Base-by-base conservation (phyloP, 2,329 filamentous ascomycete genomes). In the Monosporascus sp. region DNA sequence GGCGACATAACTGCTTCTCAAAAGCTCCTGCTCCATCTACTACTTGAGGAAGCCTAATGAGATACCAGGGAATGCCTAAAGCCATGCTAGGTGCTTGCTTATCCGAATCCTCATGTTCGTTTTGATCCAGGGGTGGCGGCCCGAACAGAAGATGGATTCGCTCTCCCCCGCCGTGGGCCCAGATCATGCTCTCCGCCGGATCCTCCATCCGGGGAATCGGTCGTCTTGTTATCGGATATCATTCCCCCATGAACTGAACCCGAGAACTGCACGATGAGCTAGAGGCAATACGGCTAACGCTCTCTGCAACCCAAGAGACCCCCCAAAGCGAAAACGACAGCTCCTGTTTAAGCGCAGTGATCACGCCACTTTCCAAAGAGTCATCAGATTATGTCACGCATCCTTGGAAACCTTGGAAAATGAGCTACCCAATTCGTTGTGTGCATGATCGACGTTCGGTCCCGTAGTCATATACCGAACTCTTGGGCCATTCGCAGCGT, bases 321-420 rank as follows among this genome's bases (percentile, higher is more conserved):
- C 67, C 17, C 5, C 53, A 2, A 59, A 58, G 24, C 52, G 58
- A 17, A 55, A 54, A 14, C 43, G 47, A 19, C 61, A 59, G 24
- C 43, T 61, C 35, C 50, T 62, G 1, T 63, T 63, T 24, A 65
- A 68, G 49, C 56, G 54, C 27, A 60, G 58, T 14, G 64, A 67
- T 37, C 59, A 64, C 31, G 52, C 55, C 14, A 59, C 57, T 22
- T 65, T 66, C 47, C 37, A 58, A 11, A 49, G 49, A 16, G 63
- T 67, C 26, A 50, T 65, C 7, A 47, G 59, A 49, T 63, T 62
- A 9, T 68, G 64, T 41, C 52, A 55, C 16, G 19, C 37, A 5
- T 58, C 60, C 0, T 56, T 66, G 24, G 44, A 59, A 16, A 53
- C 55, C 6, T 49, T 67, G 7, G 31, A 50, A 1, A 38, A 43